Percentiles rank a stretch among this genome's conserved stretches.
phyloP scores from a whole-genome alignment of 1,284 basidiomycete species.

The Cryptococcus sp. region DNA sequence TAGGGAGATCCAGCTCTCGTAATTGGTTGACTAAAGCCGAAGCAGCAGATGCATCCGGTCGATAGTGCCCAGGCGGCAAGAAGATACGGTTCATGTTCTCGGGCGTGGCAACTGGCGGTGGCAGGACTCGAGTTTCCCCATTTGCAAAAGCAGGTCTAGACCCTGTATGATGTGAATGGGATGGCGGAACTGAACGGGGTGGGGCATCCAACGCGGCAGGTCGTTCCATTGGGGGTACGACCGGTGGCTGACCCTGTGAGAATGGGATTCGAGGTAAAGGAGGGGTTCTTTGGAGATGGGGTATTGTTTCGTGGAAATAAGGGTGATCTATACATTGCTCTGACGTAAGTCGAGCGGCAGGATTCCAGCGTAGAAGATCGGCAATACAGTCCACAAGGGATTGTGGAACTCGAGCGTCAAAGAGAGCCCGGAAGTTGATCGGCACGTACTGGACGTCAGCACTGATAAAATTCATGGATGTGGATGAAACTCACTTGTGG shows the following conservation, averaged over 20 bases:
- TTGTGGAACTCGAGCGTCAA: slow-evolving; percentile 71
- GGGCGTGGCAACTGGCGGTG: slow-evolving; percentile 47
- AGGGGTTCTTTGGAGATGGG: slow-evolving; percentile 49
- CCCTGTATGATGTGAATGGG: slow-evolving; percentile 55
- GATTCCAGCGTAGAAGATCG: slow-evolving; percentile 89
- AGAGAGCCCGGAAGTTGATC: slow-evolving; percentile 68
- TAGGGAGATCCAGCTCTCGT: slow-evolving; percentile 48
- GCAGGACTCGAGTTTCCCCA: slow-evolving; percentile 42
- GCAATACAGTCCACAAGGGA: slow-evolving; percentile 87
- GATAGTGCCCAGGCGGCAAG: slow-evolving; percentile 18
- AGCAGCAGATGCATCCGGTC: slow-evolving; percentile 14
- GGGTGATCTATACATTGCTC: slow-evolving; percentile 80
- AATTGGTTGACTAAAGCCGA: slow-evolving; percentile 47
- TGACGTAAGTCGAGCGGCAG: slow-evolving; percentile 76
- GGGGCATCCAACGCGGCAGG: slow-evolving; percentile 51
- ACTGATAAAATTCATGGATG: not conserved
- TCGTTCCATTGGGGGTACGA: slow-evolving; percentile 25
- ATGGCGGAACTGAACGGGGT: slow-evolving; percentile 58
- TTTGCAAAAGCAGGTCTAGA: slow-evolving; percentile 36
- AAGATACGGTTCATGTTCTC: slow-evolving; percentile 21
- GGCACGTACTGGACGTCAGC: slow-evolving; percentile 60
- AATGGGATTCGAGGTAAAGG: slow-evolving; percentile 59
- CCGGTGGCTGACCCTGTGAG: slow-evolving; percentile 38
- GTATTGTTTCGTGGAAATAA: slow-evolving; percentile 68
- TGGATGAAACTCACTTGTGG: slow-evolving; percentile 60